phyloP scores from a whole-genome alignment of 805 yeast species.

The Wickerhamiella australiensis region DNA sequence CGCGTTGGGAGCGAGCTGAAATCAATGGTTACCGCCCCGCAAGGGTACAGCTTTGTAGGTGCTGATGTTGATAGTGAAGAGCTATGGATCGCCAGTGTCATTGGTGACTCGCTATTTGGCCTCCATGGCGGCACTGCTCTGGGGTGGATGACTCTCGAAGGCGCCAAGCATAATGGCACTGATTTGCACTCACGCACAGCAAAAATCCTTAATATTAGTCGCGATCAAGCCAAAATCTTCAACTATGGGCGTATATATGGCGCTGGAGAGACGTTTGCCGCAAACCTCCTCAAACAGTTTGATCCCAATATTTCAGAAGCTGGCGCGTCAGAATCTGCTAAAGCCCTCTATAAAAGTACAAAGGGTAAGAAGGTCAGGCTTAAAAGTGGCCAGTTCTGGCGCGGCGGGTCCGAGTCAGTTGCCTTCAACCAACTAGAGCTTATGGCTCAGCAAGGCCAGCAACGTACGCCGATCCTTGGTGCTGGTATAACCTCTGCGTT shows the following conservation, averaged over 20 bases:
- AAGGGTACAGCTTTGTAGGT: slow-evolving; percentile 85
- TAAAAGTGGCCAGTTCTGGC: slow-evolving; percentile 25
- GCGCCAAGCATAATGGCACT: slow-evolving; percentile 80
- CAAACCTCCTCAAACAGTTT: slow-evolving; percentile 69
- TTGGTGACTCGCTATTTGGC: slow-evolving; percentile 82
- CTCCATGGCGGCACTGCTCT: slow-evolving; percentile 93
- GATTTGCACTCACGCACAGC: slow-evolving; percentile 95
- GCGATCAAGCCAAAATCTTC: slow-evolving; percentile 89
- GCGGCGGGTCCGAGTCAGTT: slow-evolving; percentile 91
- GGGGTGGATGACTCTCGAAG: slow-evolving; percentile 99
- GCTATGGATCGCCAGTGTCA: slow-evolving; percentile 90
- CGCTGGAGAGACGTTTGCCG: slow-evolving; percentile 88
- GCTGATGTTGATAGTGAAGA: slow-evolving; percentile 99
- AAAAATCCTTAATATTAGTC: slow-evolving; percentile 67
- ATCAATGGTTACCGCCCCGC: slow-evolving; percentile 73
- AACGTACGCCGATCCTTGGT: slow-evolving; percentile 83
- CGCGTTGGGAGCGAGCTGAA: slow-evolving; percentile 91
- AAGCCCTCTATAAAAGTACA: slow-evolving; percentile 60
- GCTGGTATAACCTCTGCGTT: slow-evolving; percentile 88
- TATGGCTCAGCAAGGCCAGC: slow-evolving; percentile 69
- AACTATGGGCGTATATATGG: slow-evolving; percentile 97
- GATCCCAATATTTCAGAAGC: slow-evolving; percentile 55
- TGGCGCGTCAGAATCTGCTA: slow-evolving; percentile 56
- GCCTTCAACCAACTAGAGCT: slow-evolving; percentile 80
- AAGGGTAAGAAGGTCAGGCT: slow-evolving; percentile 46